These are phyloP conservation scores for Podaxis mareebaensis DNA, from an alignment of 768 basidiomycete species.

Conservation along the genomic window DNA sequence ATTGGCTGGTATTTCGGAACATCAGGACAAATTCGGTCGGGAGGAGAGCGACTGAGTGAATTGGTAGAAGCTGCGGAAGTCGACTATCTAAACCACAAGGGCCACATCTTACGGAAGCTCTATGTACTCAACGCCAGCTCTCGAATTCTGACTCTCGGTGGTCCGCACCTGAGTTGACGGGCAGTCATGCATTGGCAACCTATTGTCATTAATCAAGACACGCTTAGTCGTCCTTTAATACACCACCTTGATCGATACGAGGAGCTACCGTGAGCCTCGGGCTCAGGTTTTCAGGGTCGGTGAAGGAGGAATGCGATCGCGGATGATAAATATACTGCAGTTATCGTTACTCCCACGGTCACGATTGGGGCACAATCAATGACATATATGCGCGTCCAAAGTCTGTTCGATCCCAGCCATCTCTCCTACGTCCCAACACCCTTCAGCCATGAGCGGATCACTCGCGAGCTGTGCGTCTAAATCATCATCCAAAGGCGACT, in stretches of 20 bases:
- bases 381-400: background rate
- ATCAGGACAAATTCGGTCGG: too few relatives aligned
- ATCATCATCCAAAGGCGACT: background rate
- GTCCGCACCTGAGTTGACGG: too few relatives aligned
- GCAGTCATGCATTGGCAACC: background rate
- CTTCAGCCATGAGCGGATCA: constrained; percentile 1
- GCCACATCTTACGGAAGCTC: too few relatives aligned
- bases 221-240: background rate
- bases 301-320: background rate
- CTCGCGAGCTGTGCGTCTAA: constrained; percentile 3
- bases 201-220: background rate
- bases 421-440: background rate
- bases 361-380: constrained; percentile 1
- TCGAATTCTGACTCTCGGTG: too few relatives aligned
- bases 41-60: too few relatives aligned
- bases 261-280: background rate
- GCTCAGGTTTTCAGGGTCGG: background rate
- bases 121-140: too few relatives aligned
- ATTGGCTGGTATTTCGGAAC: too few relatives aligned
- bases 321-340: background rate
- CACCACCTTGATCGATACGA: background rate
- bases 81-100: too few relatives aligned
- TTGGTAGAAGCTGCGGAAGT: too few relatives aligned
- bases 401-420: background rate
- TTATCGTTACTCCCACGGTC: constrained; percentile 5